Percentiles rank a stretch among this genome's conserved stretches.
These are phyloP conservation scores for Hippophae rhamnoides DNA, from an alignment of 306 rosid species.

Conservation along the genomic window DNA sequence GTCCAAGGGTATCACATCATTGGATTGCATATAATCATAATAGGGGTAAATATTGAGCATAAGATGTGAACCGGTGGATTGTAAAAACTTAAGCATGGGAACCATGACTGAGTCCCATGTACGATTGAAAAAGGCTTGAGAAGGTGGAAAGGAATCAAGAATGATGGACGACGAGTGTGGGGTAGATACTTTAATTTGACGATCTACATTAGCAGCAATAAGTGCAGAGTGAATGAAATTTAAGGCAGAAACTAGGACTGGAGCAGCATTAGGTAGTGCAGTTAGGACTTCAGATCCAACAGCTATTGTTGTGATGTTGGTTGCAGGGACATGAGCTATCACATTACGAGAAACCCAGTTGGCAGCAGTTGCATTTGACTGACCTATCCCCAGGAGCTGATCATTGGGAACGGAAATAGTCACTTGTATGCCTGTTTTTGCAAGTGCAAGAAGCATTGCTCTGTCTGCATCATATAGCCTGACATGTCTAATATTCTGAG, in stretches of 20 bases:
- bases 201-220: conserved; percentile 71
- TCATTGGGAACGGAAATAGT: conserved; percentile 77
- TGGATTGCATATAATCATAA: conserved; percentile 77
- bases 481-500: conserved; percentile 67
- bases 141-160: conserved; percentile 94
- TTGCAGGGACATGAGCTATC: conserved; percentile 78
- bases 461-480: conserved; percentile 73
- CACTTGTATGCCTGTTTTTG: conserved; percentile 72
- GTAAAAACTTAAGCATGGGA: conserved; percentile 73
- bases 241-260: conserved; percentile 76
- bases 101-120: conserved; percentile 84
- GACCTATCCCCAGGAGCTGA: conserved; percentile 85
- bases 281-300: conserved; percentile 86
- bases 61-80: conserved; percentile 66
- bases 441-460: conserved; percentile 72
- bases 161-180: conserved; percentile 78
- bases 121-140: conserved; percentile 88
- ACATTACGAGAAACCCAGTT: conserved; percentile 86
- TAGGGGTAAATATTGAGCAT: conserved; percentile 94
- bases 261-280: conserved; percentile 78
- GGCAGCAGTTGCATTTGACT: conserved; percentile 93
- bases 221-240: conserved; percentile 87
- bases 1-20: conserved; percentile 80
- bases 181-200: conserved; percentile 71
- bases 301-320: conserved; percentile 77